These are phyloP conservation scores for Termitomyces heimii DNA, from an alignment of 768 basidiomycete species.

Conservation along the genomic window DNA sequence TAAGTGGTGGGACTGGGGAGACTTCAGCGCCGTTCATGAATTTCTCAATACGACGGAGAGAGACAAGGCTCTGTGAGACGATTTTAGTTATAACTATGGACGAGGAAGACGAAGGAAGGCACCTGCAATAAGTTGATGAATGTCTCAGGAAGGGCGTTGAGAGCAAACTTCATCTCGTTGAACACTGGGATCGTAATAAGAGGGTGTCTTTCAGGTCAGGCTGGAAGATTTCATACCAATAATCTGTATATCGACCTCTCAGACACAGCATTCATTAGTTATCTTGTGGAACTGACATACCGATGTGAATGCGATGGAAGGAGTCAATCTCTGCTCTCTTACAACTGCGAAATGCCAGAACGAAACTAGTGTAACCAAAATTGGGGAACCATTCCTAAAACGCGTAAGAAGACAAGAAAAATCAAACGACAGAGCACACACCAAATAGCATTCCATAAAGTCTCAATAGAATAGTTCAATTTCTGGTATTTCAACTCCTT, in stretches of 20 bases:
- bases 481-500: conserved; percentile 82
- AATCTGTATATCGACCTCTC: conserved; percentile 22
- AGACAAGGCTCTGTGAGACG: conserved; percentile 59
- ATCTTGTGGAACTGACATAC: conserved; percentile 28
- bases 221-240: conserved; percentile 26
- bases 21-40: conserved; percentile 79
- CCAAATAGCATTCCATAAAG: conserved; percentile 45
- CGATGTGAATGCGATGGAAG: conserved; percentile 79
- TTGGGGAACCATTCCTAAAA: conserved; percentile 57
- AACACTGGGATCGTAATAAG: conserved; percentile 49
- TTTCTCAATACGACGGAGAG: conserved; percentile 85
- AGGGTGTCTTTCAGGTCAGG: not conserved
- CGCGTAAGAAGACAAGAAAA: not conserved
- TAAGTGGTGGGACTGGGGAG: conserved; percentile 48
- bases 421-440: conserved; percentile 8
- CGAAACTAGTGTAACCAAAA: conserved; percentile 53
- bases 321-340: conserved; percentile 62
- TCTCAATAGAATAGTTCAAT: conserved; percentile 83
- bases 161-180: conserved; percentile 80
- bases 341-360: conserved; percentile 75
- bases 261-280: not conserved
- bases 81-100: not conserved
- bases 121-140: conserved; percentile 88
- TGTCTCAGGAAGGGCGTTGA: conserved; percentile 86
- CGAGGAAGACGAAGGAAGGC: not conserved